Percentiles rank a stretch among this genome's conserved stretches.
These are phyloP conservation scores for Trichoderma sp. DNA, from an alignment of 2,329 filamentous ascomycete genomes.

Conservation along the genomic window DNA sequence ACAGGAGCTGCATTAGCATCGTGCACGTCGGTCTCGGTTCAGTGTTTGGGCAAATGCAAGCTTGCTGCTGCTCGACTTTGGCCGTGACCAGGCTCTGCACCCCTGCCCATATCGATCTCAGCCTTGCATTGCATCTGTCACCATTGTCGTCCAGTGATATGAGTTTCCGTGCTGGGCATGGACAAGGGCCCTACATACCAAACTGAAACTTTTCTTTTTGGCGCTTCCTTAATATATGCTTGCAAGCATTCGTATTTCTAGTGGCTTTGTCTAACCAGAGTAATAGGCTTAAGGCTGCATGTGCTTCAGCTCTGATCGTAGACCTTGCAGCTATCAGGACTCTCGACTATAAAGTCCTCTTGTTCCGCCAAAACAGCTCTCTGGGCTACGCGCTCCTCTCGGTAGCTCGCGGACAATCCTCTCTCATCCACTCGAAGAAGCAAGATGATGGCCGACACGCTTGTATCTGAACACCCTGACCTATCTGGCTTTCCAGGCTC, in stretches of 20 bases:
- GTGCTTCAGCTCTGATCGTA: constrained; percentile 11
- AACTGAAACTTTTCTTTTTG: constrained; percentile 10
- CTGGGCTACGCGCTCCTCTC: neutral
- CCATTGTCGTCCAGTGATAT: constrained; percentile 15
- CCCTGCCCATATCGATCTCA: constrained; percentile 7
- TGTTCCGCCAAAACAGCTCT: neutral
- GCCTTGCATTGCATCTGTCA: constrained; percentile 14
- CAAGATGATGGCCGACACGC: constrained; percentile 49
- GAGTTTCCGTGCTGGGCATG: constrained; percentile 9
- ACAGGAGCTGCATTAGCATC: constrained; percentile 4
- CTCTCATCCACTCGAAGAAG: neutral
- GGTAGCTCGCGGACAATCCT: neutral
- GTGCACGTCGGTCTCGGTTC: constrained; percentile 1
- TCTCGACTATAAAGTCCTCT: neutral
- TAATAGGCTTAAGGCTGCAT: constrained; percentile 11
- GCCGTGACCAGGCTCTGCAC: constrained; percentile 12
- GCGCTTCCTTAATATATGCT: constrained; percentile 9
- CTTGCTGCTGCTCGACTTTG: constrained; percentile 7
- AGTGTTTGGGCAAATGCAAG: neutral
- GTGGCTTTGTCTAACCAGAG: constrained; percentile 12
- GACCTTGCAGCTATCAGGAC: constrained; percentile 1
- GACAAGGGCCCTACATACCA: constrained; percentile 4
- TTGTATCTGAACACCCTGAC: constrained; percentile 51
- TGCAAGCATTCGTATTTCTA: constrained; percentile 13
- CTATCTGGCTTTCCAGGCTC: constrained; percentile 45